phyloP scores from a whole-genome alignment of 495 filamentous ascomycete species.

The Diplogelasinospora grovesii region DNA sequence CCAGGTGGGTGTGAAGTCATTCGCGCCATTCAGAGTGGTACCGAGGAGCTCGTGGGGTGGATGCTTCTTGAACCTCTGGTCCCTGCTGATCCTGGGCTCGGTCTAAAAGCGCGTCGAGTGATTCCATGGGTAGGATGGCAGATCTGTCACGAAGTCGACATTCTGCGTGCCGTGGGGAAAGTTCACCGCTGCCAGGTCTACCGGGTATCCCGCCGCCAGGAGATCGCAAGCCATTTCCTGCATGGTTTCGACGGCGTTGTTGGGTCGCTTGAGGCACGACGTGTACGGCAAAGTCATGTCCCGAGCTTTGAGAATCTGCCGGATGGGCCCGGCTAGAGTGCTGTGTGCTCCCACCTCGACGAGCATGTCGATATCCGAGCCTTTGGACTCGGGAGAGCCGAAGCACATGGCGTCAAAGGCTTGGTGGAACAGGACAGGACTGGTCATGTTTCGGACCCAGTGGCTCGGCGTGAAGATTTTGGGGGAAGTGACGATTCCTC shows the following conservation, averaged over 20 bases:
- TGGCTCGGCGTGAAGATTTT: not conserved
- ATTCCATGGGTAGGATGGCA: constrained; percentile 36
- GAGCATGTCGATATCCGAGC: constrained; percentile 10
- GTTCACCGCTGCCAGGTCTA: constrained; percentile 1
- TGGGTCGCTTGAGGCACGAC: constrained; percentile 9
- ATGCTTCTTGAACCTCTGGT: too few relatives aligned
- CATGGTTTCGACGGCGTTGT: constrained; percentile 11
- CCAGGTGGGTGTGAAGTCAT: not conserved
- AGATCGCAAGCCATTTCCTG: constrained; percentile 9
- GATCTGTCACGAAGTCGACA: constrained; percentile 16
- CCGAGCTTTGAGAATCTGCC: constrained; percentile 12
- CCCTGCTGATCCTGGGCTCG: constrained; percentile 6
- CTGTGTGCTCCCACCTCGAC: constrained; percentile 28
- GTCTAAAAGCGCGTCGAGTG: constrained; percentile 14
- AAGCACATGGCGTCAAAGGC: not conserved
- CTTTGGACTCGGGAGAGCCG: too few relatives aligned
- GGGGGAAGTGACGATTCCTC: constrained; percentile 2
- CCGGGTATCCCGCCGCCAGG: constrained; percentile 5
- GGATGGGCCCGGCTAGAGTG: constrained; percentile 17
- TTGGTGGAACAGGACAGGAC: not conserved
- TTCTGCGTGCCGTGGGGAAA: not conserved
- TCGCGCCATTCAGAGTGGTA: too few relatives aligned
- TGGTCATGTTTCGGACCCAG: constrained; percentile 1
- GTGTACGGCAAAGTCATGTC: constrained; percentile 5
- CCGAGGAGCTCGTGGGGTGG: too few relatives aligned